These are phyloP conservation scores for Chaetomium tenue DNA, from an alignment of 495 filamentous ascomycete genomes.

Conservation along the genomic window DNA sequence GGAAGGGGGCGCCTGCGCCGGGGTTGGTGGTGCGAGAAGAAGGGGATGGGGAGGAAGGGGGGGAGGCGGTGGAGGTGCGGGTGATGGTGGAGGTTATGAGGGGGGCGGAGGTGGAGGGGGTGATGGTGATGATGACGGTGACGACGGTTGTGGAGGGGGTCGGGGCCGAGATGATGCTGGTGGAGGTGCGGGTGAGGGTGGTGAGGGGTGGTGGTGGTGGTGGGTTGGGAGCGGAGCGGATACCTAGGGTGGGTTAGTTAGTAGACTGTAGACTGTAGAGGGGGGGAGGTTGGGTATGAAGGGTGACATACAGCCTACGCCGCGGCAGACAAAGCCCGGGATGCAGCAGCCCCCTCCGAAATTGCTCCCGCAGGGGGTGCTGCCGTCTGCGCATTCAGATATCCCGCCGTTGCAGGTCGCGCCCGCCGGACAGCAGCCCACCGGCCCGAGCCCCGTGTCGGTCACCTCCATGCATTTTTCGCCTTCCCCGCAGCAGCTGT, in stretches of 20 bases:
- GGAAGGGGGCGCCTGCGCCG: slow-evolving; percentile 38
- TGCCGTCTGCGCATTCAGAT: slow-evolving; percentile 59
- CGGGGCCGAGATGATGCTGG: slow-evolving; percentile 31
- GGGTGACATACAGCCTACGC: slow-evolving; percentile 68
- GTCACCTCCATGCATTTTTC: slow-evolving; percentile 68
- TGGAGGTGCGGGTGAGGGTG: slow-evolving; percentile 28
- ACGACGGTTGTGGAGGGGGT: slow-evolving; percentile 35
- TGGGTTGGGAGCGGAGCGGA: slow-evolving; percentile 32
- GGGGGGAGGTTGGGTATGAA: background rate
- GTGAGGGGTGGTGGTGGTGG: slow-evolving; percentile 39
- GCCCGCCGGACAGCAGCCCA: slow-evolving; percentile 83
- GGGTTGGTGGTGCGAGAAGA: slow-evolving; percentile 21
- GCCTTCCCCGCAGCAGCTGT: slow-evolving; percentile 70
- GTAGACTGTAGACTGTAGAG: no score
- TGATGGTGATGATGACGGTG: slow-evolving; percentile 40
- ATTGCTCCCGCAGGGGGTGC: slow-evolving; percentile 63
- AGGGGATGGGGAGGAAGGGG: no score
- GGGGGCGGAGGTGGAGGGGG: slow-evolving; percentile 32
- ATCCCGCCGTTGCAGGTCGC: slow-evolving; percentile 65
- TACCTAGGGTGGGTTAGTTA: slow-evolving; percentile 27
- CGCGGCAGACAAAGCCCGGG: slow-evolving; percentile 72
- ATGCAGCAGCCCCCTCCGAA: slow-evolving; percentile 88
- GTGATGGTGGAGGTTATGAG: slow-evolving; percentile 38
- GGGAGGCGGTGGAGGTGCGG: slow-evolving; percentile 36
- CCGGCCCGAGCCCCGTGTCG: slow-evolving; percentile 70